These are phyloP conservation scores for Termitomyces sp. DNA, from an alignment of 768 basidiomycete species.

Conservation along the genomic window DNA sequence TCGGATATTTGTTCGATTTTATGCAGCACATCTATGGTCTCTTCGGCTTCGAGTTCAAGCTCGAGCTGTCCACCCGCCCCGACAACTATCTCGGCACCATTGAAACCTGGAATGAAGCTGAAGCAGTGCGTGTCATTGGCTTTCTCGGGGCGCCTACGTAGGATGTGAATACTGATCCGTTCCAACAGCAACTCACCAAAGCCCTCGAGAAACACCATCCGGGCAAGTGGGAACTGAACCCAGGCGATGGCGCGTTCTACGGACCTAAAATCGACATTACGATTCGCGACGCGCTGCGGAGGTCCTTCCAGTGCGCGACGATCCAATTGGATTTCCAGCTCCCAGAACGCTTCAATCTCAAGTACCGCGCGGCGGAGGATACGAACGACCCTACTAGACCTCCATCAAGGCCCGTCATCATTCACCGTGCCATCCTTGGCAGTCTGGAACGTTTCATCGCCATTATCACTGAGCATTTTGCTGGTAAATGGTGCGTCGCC, in stretches of 20 bases:
- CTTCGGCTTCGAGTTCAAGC: conserved; percentile 92
- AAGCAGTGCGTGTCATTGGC: conserved; percentile 50
- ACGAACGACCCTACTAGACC: conserved; percentile 51
- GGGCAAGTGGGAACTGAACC: conserved; percentile 89
- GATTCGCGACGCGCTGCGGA: conserved; percentile 84
- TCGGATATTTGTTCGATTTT: conserved; percentile 87
- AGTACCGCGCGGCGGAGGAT: conserved; percentile 80
- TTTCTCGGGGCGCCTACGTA: background rate
- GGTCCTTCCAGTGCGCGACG: conserved; percentile 97
- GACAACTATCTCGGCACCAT: conserved; percentile 89
- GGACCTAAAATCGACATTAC: conserved; percentile 99
- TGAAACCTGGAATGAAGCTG: conserved; percentile 89
- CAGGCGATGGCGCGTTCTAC: conserved; percentile 98
- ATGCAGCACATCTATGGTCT: conserved; percentile 90
- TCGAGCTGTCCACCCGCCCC: conserved; percentile 94
- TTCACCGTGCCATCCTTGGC: conserved; percentile 95
- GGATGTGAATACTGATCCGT: background rate
- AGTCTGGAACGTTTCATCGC: conserved; percentile 94
- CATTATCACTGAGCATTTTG: conserved; percentile 96
- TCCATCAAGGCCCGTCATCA: conserved; percentile 87
- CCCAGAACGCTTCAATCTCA: conserved; percentile 93
- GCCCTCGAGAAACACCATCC: conserved; percentile 85
- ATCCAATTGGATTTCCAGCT: conserved; percentile 99
- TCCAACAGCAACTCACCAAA: conserved; percentile 68
- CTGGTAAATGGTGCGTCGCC: conserved; percentile 83